Evolutionary conservation across 345 rosid species (phyloP).

Genomic region (Lenwebbia sp.): DNA sequence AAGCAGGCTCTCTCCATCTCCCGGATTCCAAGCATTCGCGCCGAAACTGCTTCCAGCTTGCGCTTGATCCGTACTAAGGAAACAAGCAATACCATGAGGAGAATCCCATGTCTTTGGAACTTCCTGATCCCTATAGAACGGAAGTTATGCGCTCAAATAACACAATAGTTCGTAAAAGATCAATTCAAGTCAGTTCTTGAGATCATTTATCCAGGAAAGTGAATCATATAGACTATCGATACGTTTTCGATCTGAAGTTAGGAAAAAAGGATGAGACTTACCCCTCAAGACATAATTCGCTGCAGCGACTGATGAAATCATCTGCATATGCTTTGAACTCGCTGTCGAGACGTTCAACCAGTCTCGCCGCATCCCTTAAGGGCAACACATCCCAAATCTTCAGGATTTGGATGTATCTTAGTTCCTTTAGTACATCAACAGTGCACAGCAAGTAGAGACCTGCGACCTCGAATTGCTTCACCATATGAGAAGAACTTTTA

Average conservation of each 20-base stretch:
- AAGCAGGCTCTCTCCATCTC: neutral
- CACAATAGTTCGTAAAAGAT: neutral
- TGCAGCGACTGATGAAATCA: neutral
- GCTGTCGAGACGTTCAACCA: neutral
- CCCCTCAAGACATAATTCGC: neutral
- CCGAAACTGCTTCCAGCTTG: neutral
- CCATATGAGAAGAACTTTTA: conserved; percentile 16
- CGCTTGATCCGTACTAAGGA: neutral
- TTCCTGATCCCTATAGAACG: neutral
- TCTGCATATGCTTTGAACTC: neutral
- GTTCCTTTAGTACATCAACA: conserved; percentile 12
- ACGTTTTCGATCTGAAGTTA: neutral
- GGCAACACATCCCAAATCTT: neutral
- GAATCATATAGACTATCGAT: neutral
- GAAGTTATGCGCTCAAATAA: neutral
- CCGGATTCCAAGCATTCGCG: neutral
- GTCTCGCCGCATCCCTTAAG: neutral
- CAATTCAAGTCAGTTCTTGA: neutral
- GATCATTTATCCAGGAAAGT: neutral
- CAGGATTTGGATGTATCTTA: neutral
- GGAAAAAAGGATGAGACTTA: neutral
- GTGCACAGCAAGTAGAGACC: conserved; percentile 25
- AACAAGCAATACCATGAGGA: neutral
- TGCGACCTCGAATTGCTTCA: conserved; percentile 38
- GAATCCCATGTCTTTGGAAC: neutral